These are phyloP conservation scores for Peronospora farinosa DNA, from an alignment of 352 stramenopile species.

Conservation along the genomic window DNA sequence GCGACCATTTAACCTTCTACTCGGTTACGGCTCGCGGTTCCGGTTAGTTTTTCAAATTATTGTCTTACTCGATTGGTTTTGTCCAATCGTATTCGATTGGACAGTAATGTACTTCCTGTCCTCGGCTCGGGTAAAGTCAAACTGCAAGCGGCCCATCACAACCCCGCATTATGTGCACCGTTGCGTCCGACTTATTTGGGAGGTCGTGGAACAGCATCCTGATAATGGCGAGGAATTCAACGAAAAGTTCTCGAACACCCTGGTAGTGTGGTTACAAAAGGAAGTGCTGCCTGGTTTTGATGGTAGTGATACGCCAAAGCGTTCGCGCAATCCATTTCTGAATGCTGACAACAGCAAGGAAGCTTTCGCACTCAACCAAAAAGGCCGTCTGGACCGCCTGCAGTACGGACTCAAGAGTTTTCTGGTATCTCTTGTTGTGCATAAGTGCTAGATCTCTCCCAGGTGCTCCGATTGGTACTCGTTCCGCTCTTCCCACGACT, in stretches of 20 bases:
- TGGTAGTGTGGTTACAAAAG: conserved; percentile 83
- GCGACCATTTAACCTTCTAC: too few relatives aligned
- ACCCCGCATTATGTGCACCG: conserved; percentile 81
- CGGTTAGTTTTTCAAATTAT: too few relatives aligned
- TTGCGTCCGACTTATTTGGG: conserved; percentile 75
- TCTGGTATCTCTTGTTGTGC: too few relatives aligned
- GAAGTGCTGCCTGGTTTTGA: conserved; percentile 78
- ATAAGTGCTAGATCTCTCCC: too few relatives aligned
- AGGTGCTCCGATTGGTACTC: too few relatives aligned
- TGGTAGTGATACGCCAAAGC: conserved; percentile 68
- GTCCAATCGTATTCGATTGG: neutral
- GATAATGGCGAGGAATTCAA: conserved; percentile 80
- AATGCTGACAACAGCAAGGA: conserved; percentile 77
- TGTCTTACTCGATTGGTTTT: too few relatives aligned
- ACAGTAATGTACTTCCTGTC: too few relatives aligned
- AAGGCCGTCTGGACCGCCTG: too few relatives aligned
- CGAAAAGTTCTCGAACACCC: too few relatives aligned
- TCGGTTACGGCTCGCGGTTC: conserved; percentile 24
- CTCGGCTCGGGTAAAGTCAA: conserved; percentile 51
- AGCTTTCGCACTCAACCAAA: conserved; percentile 75
- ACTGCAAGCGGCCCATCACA: conserved; percentile 71
- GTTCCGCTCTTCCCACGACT: too few relatives aligned
- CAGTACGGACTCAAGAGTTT: too few relatives aligned
- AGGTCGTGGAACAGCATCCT: conserved; percentile 78
- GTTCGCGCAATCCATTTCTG: conserved; percentile 75